These are phyloP conservation scores for Triticum monococcum DNA, from an alignment of 176 grass and related monocot genomes.

Conservation along the genomic window DNA sequence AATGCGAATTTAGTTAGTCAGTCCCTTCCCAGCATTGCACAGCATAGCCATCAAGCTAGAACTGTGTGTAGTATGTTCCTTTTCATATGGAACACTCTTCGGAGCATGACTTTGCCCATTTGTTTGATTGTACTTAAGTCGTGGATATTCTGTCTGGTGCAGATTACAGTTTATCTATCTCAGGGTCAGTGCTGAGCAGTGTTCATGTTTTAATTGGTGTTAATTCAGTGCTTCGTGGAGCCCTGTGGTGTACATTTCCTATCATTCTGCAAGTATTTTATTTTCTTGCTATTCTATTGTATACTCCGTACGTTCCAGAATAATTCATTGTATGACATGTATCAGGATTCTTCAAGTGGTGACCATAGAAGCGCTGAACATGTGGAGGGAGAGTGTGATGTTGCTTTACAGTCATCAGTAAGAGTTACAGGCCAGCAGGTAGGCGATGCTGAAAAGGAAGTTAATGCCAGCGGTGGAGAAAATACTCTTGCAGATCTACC, in stretches of 20 bases:
- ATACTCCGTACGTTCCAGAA: not conserved
- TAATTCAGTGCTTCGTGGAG: slow-evolving; percentile 6
- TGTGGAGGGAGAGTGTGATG: slow-evolving; percentile 17
- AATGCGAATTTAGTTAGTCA: slow-evolving; percentile 8
- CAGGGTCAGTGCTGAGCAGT: not conserved
- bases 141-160: not conserved
- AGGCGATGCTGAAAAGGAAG: slow-evolving; percentile 35
- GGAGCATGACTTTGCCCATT: not conserved
- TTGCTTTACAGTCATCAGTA: not conserved
- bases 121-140: slow-evolving; percentile 7
- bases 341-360: slow-evolving; percentile 37
- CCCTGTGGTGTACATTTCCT: not conserved
- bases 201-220: slow-evolving; percentile 13
- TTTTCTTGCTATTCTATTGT: not conserved
- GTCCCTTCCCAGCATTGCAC: not conserved
- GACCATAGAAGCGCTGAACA: slow-evolving; percentile 14
- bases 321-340: slow-evolving; percentile 18
- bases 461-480: not conserved
- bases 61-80: not conserved
- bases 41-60: slow-evolving; percentile 11
- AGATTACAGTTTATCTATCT: not conserved
- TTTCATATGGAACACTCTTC: not conserved
- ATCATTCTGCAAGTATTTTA: not conserved
- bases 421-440: slow-evolving; percentile 16
- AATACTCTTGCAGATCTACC: not conserved